These are phyloP conservation scores for Paramecium sexaurelia DNA, from an alignment of 73 alveolate species.

Conservation along the genomic window DNA sequence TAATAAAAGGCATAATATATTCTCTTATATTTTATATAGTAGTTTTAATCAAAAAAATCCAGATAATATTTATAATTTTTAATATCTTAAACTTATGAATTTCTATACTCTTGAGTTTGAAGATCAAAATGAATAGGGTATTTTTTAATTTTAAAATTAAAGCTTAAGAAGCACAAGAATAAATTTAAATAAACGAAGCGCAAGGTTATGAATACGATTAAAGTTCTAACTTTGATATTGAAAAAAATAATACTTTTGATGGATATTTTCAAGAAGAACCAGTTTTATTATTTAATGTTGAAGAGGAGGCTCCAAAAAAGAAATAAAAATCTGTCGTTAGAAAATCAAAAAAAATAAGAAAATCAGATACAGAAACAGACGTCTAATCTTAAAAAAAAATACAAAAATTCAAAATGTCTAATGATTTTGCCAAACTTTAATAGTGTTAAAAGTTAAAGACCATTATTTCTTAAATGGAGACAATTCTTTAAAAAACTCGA, in stretches of 20 bases:
- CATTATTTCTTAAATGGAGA: constrained; percentile 44
- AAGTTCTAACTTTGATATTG: neutral
- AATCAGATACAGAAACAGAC: constrained; percentile 53
- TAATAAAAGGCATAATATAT: too few relatives aligned
- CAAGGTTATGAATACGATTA: neutral
- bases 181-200: neutral
- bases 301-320: constrained; percentile 44
- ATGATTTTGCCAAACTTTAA: constrained; percentile 28
- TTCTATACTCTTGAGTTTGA: constrained; percentile 21
- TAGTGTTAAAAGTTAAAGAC: constrained; percentile 29
- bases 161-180: neutral
- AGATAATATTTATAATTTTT: neutral
- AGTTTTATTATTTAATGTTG: neutral
- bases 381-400: neutral
- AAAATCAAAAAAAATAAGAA: constrained; percentile 9
- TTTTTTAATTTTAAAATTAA: neutral
- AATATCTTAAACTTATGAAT: constrained; percentile 1
- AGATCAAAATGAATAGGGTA: neutral
- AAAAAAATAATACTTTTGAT: constrained; percentile 18
- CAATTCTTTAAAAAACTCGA: constrained; percentile 1
- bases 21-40: neutral
- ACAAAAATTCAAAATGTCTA: neutral
- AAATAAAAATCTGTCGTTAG: neutral
- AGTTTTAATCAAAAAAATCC: neutral
- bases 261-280: constrained; percentile 53